A percentile compares a stretch with the other conserved stretches of the same genome.
phyloP scores from a whole-genome alignment of 1,139 yeast genomes.

The Pichia sp. region DNA sequence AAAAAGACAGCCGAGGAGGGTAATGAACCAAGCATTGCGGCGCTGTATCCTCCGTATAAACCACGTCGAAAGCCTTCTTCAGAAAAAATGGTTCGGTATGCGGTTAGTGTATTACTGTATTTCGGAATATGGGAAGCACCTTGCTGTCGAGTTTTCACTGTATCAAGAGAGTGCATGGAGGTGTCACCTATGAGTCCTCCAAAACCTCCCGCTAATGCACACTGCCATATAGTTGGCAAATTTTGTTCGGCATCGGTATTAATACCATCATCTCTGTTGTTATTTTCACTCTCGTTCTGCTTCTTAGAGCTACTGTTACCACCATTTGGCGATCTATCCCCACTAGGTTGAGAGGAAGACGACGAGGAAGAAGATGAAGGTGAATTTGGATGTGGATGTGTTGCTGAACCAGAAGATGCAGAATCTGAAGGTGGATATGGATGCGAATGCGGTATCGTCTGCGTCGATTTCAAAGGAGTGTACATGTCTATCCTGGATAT shows the following conservation, averaged over 20 bases:
- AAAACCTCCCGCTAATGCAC: constrained; percentile 84
- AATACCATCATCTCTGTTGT: too few species aligned
- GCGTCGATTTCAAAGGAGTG: constrained; percentile 7
- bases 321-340: too few species aligned
- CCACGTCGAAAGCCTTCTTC: constrained; percentile 88
- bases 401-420: background rate
- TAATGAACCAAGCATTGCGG: constrained; percentile 85
- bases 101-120: constrained; percentile 64
- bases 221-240: constrained; percentile 41
- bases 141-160: constrained; percentile 95
- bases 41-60: constrained; percentile 83
- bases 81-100: constrained; percentile 60
- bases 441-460: constrained; percentile 11
- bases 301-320: too few species aligned
- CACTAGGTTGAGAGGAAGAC: background rate
- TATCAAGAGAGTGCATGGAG: constrained; percentile 90
- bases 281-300: too few species aligned
- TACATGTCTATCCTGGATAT: background rate
- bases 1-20: constrained; percentile 93
- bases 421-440: constrained; percentile 5
- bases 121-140: constrained; percentile 69
- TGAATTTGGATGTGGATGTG: background rate
- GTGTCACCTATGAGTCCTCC: constrained; percentile 96
- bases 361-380: background rate
- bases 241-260: background rate